Conservation (phyloP, 768 basidiomycete species). For the Lepiota venenata region DNA sequence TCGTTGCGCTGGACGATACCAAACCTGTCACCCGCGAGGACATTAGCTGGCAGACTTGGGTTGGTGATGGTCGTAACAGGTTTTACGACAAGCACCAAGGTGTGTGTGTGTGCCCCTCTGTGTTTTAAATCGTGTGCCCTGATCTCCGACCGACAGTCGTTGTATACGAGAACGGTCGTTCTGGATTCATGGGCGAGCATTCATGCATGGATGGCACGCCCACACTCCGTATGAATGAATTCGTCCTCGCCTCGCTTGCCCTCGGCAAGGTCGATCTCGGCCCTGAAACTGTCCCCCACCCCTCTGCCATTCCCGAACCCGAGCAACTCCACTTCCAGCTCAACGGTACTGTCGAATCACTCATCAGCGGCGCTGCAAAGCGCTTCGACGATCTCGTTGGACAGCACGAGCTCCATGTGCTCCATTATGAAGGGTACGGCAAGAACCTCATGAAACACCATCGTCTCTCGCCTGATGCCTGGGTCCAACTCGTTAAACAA, state of each 20-base stretch:
- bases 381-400: slow-evolving; percentile 76
- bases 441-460: slow-evolving; percentile 81
- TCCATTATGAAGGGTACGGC: slow-evolving; percentile 88
- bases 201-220: slow-evolving; percentile 95
- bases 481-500: slow-evolving; percentile 94
- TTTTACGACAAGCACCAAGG: slow-evolving; percentile 98
- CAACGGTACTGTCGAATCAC: slow-evolving; percentile 45
- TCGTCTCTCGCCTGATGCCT: slow-evolving; percentile 89
- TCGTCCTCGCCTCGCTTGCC: slow-evolving; percentile 74
- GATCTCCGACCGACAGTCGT: slow-evolving; percentile 52
- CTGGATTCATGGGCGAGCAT: slow-evolving; percentile 88
- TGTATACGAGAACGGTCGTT: slow-evolving; percentile 92
- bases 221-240: slow-evolving; percentile 94
- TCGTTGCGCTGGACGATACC: slow-evolving; percentile 83
- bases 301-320: slow-evolving; percentile 49
- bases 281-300: slow-evolving; percentile 29
- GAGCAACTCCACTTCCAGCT: slow-evolving; percentile 71
- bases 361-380: slow-evolving; percentile 56
- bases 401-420: slow-evolving; percentile 76
- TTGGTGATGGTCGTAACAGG: slow-evolving; percentile 85
- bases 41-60: slow-evolving; percentile 81
- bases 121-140: not conserved
- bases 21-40: slow-evolving; percentile 80
- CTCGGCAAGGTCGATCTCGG: slow-evolving; percentile 76
- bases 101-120: slow-evolving; percentile 33